phyloP scores from a whole-genome alignment of 148 eudicot species.

The Cornus kousa region DNA sequence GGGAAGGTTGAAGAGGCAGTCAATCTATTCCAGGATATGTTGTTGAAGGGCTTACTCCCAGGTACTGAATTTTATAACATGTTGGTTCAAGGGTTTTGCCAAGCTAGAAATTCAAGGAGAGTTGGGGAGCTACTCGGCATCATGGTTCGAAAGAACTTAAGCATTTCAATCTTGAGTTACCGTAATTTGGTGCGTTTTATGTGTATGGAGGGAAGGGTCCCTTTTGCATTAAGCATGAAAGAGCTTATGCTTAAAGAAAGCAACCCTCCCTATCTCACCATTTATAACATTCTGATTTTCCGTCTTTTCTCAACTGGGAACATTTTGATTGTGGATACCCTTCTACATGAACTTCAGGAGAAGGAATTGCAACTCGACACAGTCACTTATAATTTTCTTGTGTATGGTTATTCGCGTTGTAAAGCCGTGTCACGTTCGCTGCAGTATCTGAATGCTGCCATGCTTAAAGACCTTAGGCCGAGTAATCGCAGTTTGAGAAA shows the following conservation, averaged over 20 bases:
- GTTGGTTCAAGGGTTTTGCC: constrained; percentile 48
- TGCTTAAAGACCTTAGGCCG: constrained; percentile 41
- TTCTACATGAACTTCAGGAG: constrained; percentile 41
- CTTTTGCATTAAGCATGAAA: constrained; percentile 44
- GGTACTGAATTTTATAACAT: constrained; percentile 36
- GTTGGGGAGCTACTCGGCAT: constrained; percentile 41
- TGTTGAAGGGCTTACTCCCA: constrained; percentile 24
- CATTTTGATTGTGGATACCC: constrained; percentile 25
- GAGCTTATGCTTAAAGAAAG: constrained; percentile 38
- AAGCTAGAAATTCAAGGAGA: constrained; percentile 29
- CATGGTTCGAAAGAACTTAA: constrained; percentile 48
- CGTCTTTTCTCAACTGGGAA: constrained; percentile 39
- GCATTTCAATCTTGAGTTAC: constrained; percentile 47
- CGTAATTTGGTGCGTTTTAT: constrained; percentile 33
- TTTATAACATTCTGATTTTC: constrained; percentile 57
- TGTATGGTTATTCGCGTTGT: constrained; percentile 41
- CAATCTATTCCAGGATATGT: constrained; percentile 30
- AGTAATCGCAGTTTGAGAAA: constrained; percentile 56
- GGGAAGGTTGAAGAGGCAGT: constrained; percentile 42
- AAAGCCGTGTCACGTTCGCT: constrained; percentile 31
- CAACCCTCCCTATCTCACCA: constrained; percentile 21
- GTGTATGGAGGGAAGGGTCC: constrained; percentile 33
- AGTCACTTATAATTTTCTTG: constrained; percentile 52
- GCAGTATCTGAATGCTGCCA: constrained; percentile 42
- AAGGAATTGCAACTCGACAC: constrained; percentile 43